Percentiles rank a stretch among this genome's conserved stretches.
Evolutionary conservation across 2,329 filamentous ascomycete species (phyloP).

Genomic region (Diplocarpon mali): DNA sequence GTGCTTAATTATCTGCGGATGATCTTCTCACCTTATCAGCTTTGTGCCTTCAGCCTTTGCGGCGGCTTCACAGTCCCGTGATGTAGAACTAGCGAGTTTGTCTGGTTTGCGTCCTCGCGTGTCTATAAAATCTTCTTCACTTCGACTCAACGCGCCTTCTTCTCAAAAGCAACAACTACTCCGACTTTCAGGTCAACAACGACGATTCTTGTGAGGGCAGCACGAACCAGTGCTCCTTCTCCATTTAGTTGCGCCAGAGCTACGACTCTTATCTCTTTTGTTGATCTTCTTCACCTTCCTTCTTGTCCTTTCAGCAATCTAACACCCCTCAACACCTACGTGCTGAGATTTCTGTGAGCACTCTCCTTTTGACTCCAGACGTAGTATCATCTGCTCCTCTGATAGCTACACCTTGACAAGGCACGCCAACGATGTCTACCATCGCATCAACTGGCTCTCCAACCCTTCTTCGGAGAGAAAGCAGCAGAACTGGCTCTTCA

Average conservation of each 20-base stretch:
- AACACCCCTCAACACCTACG: slow-evolving; percentile 21
- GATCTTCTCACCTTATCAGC: too few species aligned
- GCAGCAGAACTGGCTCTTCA: slow-evolving; percentile 27
- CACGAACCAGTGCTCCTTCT: slow-evolving; percentile 21
- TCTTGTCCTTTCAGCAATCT: slow-evolving; percentile 16
- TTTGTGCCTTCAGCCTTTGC: too few species aligned
- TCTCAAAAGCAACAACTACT: not conserved
- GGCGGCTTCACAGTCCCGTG: too few species aligned
- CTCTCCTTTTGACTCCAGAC: slow-evolving; percentile 21
- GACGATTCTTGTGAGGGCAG: slow-evolving; percentile 3
- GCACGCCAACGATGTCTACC: slow-evolving; percentile 31
- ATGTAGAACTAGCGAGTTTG: not conserved
- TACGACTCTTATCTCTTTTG: slow-evolving; percentile 25
- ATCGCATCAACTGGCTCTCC: slow-evolving; percentile 33
- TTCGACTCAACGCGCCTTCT: slow-evolving; percentile 5
- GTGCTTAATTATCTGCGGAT: too few species aligned
- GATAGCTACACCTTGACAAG: slow-evolving; percentile 5
- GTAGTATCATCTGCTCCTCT: slow-evolving; percentile 11
- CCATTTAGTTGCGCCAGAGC: slow-evolving; percentile 21
- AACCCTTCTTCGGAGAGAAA: slow-evolving; percentile 28
- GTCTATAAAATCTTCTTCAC: not conserved
- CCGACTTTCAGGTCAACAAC: not conserved
- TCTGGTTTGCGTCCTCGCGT: not conserved
- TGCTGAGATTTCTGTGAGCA: slow-evolving; percentile 21
- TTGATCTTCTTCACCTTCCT: slow-evolving; percentile 14